Evolutionary conservation across 2,329 filamentous ascomycete genomes (phyloP).

Genomic region (Fusarium heterosporum): DNA sequence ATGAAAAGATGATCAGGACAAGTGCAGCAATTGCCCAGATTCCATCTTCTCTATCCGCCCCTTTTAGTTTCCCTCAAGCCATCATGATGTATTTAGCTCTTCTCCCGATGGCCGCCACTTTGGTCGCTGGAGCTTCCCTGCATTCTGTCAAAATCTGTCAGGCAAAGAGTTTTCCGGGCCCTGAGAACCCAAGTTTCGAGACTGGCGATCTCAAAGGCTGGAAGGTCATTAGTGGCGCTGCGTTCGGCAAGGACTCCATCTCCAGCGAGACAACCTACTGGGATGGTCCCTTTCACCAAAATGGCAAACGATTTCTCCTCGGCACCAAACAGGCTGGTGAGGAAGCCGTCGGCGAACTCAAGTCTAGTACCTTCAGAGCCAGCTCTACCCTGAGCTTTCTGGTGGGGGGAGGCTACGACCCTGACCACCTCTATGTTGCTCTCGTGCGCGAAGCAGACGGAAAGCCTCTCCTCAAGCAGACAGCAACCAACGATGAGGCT

Average conservation of each 20-base stretch:
- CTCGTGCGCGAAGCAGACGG: slow-evolving; percentile 45
- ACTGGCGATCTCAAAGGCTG: slow-evolving; percentile 45
- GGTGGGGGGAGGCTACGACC: slow-evolving; percentile 49
- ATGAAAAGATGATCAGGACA: too few relatives aligned
- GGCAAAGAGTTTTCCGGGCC: slow-evolving; percentile 4
- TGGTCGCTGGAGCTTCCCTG: slow-evolving; percentile 11
- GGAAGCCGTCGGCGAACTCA: slow-evolving; percentile 43
- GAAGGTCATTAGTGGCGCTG: slow-evolving; percentile 44
- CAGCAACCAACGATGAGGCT: slow-evolving; percentile 48
- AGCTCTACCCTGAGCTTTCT: slow-evolving; percentile 49
- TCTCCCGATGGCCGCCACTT: too few relatives aligned
- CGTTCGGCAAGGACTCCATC: slow-evolving; percentile 44
- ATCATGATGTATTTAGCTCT: too few relatives aligned
- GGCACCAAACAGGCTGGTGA: slow-evolving; percentile 46
- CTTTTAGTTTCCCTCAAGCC: too few relatives aligned
- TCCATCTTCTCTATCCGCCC: too few relatives aligned
- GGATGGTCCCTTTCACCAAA: slow-evolving; percentile 47
- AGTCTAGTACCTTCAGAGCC: slow-evolving; percentile 47
- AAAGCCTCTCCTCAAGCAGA: slow-evolving; percentile 46
- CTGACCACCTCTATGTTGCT: slow-evolving; percentile 46
- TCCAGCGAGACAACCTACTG: slow-evolving; percentile 40
- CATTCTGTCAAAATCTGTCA: slow-evolving; percentile 1
- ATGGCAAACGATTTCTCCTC: slow-evolving; percentile 43
- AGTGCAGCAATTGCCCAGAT: too few relatives aligned
- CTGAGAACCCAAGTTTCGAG: slow-evolving; percentile 46